phyloP scores from a whole-genome alignment of 148 eudicot genomes.

The Rhododendron ferrugineum region DNA sequence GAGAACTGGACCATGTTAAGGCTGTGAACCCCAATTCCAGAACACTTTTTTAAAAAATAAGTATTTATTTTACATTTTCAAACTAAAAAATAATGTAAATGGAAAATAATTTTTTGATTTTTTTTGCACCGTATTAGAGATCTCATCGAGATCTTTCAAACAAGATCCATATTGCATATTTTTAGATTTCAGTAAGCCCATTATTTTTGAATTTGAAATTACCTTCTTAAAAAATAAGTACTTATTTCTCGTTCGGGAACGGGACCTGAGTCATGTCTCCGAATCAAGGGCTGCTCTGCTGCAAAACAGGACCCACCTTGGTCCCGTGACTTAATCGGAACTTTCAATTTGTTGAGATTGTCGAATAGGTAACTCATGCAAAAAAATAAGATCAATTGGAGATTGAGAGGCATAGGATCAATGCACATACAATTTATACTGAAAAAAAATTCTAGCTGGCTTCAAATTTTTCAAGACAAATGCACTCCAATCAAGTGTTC shows the following conservation, averaged over 20 bases:
- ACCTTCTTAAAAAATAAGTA: no score
- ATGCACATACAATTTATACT: neutral
- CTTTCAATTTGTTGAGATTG: neutral
- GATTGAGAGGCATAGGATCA: neutral
- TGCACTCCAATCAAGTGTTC: neutral
- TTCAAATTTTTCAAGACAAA: neutral
- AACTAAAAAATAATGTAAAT: no score
- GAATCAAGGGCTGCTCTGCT: neutral
- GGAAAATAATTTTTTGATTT: no score
- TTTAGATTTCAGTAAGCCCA: no score
- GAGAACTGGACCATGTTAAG: neutral
- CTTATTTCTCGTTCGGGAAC: no score
- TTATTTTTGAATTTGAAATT: no score
- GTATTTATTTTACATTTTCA: no score
- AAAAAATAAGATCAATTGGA: neutral
- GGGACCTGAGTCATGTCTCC: neutral
- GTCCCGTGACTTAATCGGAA: neutral
- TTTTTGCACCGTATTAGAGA: no score
- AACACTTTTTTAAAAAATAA: no score
- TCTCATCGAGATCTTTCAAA: no score
- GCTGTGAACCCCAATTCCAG: no score
- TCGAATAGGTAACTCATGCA: neutral
- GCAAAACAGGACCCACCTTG: neutral
- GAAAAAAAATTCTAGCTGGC: neutral
- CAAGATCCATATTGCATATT: no score